phyloP scores from a whole-genome alignment of 2,329 filamentous ascomycete genomes.

The Fusarium solani-melongenae region DNA sequence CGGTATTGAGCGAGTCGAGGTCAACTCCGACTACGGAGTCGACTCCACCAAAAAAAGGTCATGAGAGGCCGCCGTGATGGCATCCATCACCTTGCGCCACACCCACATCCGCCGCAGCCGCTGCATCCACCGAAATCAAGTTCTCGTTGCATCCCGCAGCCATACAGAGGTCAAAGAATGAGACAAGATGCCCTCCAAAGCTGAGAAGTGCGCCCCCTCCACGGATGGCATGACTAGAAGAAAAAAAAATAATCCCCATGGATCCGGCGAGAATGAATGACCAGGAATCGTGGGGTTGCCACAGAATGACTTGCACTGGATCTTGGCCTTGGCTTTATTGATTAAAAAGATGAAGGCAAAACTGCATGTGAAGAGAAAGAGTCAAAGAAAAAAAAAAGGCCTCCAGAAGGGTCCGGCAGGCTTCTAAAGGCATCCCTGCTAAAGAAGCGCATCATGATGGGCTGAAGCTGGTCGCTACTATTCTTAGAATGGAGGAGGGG shows the following conservation, averaged over 20 bases:
- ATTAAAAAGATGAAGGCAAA: background rate
- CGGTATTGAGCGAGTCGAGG: background rate
- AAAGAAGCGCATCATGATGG: background rate
- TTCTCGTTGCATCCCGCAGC: conserved; percentile 22
- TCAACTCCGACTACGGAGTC: background rate
- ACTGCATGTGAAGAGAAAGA: conserved; percentile 20
- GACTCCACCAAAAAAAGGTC: background rate
- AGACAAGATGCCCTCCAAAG: conserved; percentile 41
- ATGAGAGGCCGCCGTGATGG: conserved; percentile 16
- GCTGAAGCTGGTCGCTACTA: conserved; percentile 23
- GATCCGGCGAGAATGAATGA: conserved; percentile 9
- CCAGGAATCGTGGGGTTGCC: conserved; percentile 20
- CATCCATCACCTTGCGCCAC: conserved; percentile 30
- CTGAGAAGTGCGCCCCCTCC: conserved; percentile 35
- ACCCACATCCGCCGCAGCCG: conserved; percentile 34
- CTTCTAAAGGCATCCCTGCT: conserved; percentile 31
- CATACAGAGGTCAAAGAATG: conserved; percentile 37
- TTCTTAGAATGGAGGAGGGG: conserved; percentile 41
- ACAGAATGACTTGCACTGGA: conserved; percentile 22
- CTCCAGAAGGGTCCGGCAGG: conserved; percentile 8
- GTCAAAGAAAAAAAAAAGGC: background rate
- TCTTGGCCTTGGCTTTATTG: conserved; percentile 13
- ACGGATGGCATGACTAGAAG: conserved; percentile 2
- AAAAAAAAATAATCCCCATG: background rate
- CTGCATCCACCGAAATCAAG: conserved; percentile 26